Percentiles rank a stretch among this genome's conserved stretches.
Evolutionary conservation across 345 rosid species (phyloP).

Genomic region (Lepidium sativum): DNA sequence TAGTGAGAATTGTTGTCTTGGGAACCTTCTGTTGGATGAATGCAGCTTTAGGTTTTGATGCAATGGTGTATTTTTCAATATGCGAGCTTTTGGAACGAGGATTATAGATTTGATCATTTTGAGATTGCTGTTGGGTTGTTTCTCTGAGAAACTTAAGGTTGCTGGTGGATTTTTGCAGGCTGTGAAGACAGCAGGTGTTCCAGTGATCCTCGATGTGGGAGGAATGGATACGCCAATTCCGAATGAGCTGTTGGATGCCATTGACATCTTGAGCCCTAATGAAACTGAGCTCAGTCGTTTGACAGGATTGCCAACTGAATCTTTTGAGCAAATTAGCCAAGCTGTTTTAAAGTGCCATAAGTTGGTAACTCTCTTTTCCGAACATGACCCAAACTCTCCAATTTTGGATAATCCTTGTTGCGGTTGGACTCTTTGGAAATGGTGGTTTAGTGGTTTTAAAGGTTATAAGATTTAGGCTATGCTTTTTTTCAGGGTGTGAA

Average conservation of each 20-base stretch:
- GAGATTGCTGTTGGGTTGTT: not conserved
- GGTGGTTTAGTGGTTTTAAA: not conserved
- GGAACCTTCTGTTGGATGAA: not conserved
- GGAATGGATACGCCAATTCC: slow-evolving; percentile 93
- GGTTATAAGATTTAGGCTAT: slow-evolving; percentile 4
- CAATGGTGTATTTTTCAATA: not conserved
- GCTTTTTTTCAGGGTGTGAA: slow-evolving; percentile 56
- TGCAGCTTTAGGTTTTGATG: not conserved
- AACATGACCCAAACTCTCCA: not conserved
- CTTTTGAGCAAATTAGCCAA: slow-evolving; percentile 56
- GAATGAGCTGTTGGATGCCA: slow-evolving; percentile 44
- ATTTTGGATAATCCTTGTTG: not conserved
- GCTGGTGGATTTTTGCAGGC: slow-evolving; percentile 39
- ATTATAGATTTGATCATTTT: not conserved
- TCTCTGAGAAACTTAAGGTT: not conserved
- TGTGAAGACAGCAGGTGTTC: slow-evolving; percentile 73
- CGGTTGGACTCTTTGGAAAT: not conserved
- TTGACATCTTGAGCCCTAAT: slow-evolving; percentile 89
- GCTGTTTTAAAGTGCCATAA: slow-evolving; percentile 60
- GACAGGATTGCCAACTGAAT: slow-evolving; percentile 68
- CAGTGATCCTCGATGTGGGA: slow-evolving; percentile 86
- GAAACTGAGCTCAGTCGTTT: slow-evolving; percentile 80
- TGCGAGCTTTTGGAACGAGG: not conserved
- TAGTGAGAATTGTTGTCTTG: not conserved
- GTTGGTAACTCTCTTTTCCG: slow-evolving; percentile 38